These are phyloP conservation scores for Kandelia obovata DNA, from an alignment of 345 rosid species.

Conservation along the genomic window DNA sequence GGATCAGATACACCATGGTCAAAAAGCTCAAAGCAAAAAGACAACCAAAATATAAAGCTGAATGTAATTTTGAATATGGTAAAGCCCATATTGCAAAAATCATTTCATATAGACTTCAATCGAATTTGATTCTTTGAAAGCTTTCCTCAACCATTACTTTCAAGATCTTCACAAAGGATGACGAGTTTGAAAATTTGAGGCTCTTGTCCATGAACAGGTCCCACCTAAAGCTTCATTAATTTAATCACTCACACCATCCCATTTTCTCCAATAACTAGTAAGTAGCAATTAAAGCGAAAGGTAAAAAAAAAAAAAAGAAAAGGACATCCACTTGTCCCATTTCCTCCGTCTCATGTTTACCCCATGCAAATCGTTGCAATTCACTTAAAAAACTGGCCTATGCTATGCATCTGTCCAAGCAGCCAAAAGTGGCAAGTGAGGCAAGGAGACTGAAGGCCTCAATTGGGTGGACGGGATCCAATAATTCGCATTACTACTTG, in stretches of 20 bases:
- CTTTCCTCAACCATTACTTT: slow-evolving; percentile 26
- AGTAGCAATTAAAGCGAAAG: background rate
- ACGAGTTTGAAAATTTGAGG: slow-evolving; percentile 26
- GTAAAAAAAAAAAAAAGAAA: background rate
- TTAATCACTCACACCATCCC: background rate
- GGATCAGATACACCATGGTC: slow-evolving; percentile 33
- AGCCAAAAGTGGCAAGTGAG: slow-evolving; percentile 76
- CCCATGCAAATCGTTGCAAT: slow-evolving; percentile 17
- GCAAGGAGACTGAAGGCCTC: slow-evolving; percentile 48
- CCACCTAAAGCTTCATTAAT: slow-evolving; percentile 21
- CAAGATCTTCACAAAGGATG: slow-evolving; percentile 28
- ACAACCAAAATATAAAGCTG: slow-evolving; percentile 38
- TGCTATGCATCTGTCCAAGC: slow-evolving; percentile 76
- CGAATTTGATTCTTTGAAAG: slow-evolving; percentile 27
- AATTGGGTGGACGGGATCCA: slow-evolving; percentile 58
- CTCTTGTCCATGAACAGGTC: slow-evolving; percentile 28
- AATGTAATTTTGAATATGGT: slow-evolving; percentile 34
- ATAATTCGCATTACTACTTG: slow-evolving; percentile 36
- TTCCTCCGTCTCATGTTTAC: slow-evolving; percentile 7
- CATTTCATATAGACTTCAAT: slow-evolving; percentile 34
- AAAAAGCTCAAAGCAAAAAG: slow-evolving; percentile 42
- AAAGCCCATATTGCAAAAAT: slow-evolving; percentile 35
- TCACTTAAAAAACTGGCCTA: slow-evolving; percentile 9
- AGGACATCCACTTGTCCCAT: slow-evolving; percentile 13
- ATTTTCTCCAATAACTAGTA: slow-evolving; percentile 12